Evolutionary conservation across 208 protist species (phyloP).

Genomic region (Trypanosoma rangeli): DNA sequence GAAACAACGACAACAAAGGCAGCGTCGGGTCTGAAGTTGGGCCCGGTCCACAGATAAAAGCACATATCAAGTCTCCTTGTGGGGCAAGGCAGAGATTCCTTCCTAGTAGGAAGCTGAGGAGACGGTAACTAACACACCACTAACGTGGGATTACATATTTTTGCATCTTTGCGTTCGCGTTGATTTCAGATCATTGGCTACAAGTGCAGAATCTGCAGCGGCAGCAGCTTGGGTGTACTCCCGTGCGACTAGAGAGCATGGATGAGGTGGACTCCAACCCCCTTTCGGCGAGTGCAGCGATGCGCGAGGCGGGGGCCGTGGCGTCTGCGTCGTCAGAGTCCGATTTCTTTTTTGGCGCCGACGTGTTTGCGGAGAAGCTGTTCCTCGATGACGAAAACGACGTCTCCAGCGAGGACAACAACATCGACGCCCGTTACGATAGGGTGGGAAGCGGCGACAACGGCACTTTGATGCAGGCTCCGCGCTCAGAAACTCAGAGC

Average conservation of each 20-base stretch:
- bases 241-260: neutral
- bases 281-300: neutral
- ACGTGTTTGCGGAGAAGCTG: neutral
- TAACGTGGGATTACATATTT: neutral
- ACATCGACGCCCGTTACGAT: neutral
- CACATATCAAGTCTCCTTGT: neutral
- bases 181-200: neutral
- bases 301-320: neutral
- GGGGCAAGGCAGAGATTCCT: neutral
- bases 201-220: neutral
- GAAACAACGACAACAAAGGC: neutral
- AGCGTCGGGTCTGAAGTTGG: neutral
- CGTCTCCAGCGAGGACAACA: neutral
- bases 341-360: neutral
- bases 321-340: neutral
- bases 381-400: neutral
- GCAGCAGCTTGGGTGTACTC: neutral
- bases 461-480: neutral
- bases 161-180: neutral
- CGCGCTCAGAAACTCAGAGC: conserved; percentile 14
- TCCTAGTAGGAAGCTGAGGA: neutral
- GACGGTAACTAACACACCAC: neutral
- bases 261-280: neutral
- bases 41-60: neutral
- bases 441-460: neutral